Base-by-base conservation (phyloP, 1,284 basidiomycete genomes). In the Trichosporon ovoides region DNA sequence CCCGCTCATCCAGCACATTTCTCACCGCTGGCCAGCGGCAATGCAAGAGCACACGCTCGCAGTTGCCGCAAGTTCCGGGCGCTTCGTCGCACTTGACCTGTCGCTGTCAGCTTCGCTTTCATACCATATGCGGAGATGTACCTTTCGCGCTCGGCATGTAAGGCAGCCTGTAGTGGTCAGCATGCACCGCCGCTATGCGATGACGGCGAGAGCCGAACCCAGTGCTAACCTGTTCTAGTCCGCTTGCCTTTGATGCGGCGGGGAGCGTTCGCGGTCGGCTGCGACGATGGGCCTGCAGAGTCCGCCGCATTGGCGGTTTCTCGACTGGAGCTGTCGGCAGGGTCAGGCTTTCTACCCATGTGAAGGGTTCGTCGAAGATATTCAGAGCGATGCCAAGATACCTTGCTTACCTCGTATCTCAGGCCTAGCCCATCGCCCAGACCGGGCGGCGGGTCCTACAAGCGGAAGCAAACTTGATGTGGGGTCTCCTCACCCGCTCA, bases 1-100 rank as follows among this genome's bases (percentile, higher is more conserved):
- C 48, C 0, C 57, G 57, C 22, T 63, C 59, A 13, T 61, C 58
- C 3, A 62, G 48, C 12, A 66, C 62, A 19, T 61, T 58, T 13
- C 58, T 57, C 12, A 63, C 58, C 12, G 38, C 56, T 2, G 65
- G 60, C 65, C 65, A 66, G 3, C 56, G 49, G 54, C 65, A 66
- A 7, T 50, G 59, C 3, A 65, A 49, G 13, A 58, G 46, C 11
- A 65, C 59, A 10, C 63, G 58, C 53, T 62, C 58, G 59, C 65
- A 66, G 51, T 66, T 66, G 35, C 52, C 56, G 34, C 65, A 66
- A 1, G 54, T 63, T 0, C 61, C 65, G 1, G 65, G 63, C 14
- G 55, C 50, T 34, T 66, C 65, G 34, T 66, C 65, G 36, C 65
- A 66, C 51, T 66, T 66, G 37, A 66, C 60, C 64, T 66, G 18